Percentiles rank a stretch among this genome's conserved stretches.
Evolutionary conservation across 805 yeast species (phyloP).

Genomic region (Teunomyces funiuensis): DNA sequence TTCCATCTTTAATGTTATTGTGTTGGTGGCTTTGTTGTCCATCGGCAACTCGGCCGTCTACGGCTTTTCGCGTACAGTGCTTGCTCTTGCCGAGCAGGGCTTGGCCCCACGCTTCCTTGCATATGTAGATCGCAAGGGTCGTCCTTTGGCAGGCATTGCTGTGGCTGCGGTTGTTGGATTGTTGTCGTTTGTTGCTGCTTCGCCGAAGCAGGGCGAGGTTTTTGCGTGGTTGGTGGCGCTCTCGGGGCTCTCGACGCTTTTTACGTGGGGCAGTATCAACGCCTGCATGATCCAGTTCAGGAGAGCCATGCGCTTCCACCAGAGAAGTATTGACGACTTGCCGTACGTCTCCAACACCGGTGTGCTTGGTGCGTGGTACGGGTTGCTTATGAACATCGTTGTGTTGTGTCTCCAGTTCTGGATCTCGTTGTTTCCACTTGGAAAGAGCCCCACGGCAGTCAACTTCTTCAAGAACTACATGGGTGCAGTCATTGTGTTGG

Average conservation of each 20-base stretch:
- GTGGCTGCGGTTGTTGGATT: conserved; percentile 35
- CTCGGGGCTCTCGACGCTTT: conserved; percentile 27
- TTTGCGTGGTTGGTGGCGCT: conserved; percentile 32
- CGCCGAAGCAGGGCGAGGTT: conserved; percentile 35
- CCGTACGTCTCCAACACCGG: conserved; percentile 58
- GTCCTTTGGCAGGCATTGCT: conserved; percentile 40
- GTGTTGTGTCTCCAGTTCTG: conserved; percentile 35
- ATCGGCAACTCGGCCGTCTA: conserved; percentile 45
- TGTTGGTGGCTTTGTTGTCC: conserved; percentile 40
- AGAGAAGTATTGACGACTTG: conserved; percentile 45
- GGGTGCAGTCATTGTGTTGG: conserved; percentile 13
- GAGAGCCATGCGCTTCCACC: conserved; percentile 25
- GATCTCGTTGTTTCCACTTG: conserved; percentile 34
- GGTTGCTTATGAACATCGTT: conserved; percentile 23
- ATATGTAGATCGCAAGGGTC: conserved; percentile 40
- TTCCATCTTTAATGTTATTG: conserved; percentile 43
- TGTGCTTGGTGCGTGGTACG: conserved; percentile 28
- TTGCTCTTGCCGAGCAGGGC: conserved; percentile 41
- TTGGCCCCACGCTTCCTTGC: conserved; percentile 35
- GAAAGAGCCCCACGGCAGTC: conserved; percentile 14
- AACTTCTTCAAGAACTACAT: conserved; percentile 16
- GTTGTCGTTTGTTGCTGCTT: conserved; percentile 41
- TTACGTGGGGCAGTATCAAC: conserved; percentile 29
- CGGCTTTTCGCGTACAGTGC: conserved; percentile 42
- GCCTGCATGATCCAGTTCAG: conserved; percentile 25